Evolutionary conservation across 192 early-diverging fungal species (phyloP), one percentile per base, ranked within the genome.

Genomic region (Linnemannia elongata): DNA sequence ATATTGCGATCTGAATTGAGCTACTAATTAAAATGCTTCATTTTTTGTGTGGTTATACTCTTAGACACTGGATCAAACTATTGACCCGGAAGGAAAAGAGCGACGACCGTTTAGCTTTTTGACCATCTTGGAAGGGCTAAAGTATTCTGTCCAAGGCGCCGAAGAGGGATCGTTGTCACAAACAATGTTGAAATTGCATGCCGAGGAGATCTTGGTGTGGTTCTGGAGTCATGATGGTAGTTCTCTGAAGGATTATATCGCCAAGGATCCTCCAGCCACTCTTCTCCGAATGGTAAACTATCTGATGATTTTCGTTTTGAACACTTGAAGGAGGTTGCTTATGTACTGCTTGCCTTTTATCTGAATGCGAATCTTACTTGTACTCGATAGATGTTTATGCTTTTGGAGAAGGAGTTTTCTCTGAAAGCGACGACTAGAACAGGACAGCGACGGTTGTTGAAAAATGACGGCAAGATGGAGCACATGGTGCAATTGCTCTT

Each of bases 191-290:
- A 45, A 8, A 30, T 30, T 41, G 45, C 44, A 47, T 27, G 24
- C 35, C 30, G 72, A 52, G 5, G 72, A 74, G 24, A 6, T 74
- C 15, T 30, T 74, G 27, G 7, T 15, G 17, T 74, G 72, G 72
- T 41, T 74, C 27, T 74, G 72, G 72, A 74, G 44, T 27, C 72
- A 74, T 42, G 44, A 74, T 24, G 24, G 72, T 4, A 13, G 8
- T 3, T 33, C 27, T 15, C n/a, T 33, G 33, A 30, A 66, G 12
- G 30, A 33, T 1, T 35, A 2, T 9, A 24, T 15, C 13, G n/a
- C 30, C 27, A 66, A 66, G 27, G 60, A 13, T 27, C 60, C 30
- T 13, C 60, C 30, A 1, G n/a, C 52, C 13, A 30, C 15, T 33
- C 24, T 45, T 24, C 41, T 45, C 10, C 5, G 35, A 44, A 72